A percentile compares a stretch with the other conserved stretches of the same genome.
Conservation (phyloP, 2,329 filamentous ascomycete species). For the Cordyceps cateniannulata region DNA sequence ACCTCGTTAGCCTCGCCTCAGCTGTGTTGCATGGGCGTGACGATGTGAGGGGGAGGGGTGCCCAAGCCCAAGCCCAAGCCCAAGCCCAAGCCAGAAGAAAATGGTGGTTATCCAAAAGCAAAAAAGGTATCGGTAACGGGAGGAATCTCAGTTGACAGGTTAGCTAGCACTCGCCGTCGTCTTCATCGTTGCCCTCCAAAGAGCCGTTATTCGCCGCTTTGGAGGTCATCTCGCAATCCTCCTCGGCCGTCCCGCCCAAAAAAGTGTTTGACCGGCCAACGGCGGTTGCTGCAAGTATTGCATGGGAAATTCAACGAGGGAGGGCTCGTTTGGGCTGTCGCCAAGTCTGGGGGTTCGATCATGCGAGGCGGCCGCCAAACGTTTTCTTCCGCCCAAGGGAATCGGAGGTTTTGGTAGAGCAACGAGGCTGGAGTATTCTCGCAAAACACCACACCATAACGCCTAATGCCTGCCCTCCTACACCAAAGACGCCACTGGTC, state of each 20-base stretch:
- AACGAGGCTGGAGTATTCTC: not conserved
- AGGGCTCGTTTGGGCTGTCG: no score
- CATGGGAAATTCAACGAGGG: not conserved
- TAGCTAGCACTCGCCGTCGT: not conserved
- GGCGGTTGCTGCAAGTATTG: not conserved
- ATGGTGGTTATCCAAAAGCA: not conserved
- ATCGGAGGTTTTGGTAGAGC: not conserved
- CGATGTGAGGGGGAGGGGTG: not conserved
- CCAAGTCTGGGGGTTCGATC: not conserved
- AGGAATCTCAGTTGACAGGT: not conserved
- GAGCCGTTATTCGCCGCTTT: not conserved
- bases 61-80: no score
- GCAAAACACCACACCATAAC: not conserved
- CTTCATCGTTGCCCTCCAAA: not conserved
- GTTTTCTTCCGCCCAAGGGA: not conserved
- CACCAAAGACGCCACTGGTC: not conserved
- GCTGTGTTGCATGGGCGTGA: not conserved
- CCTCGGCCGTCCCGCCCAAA: no score
- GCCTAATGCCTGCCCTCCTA: not conserved
- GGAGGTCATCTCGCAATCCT: no score
- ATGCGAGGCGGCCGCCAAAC: no score
- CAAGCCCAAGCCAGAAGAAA: not conserved
- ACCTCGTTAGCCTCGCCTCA: slow-evolving; percentile 1
- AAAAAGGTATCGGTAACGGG: not conserved
- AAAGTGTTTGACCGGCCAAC: not conserved